phyloP scores from a whole-genome alignment of 139 green algal species.

The Tetraselmis chui region DNA sequence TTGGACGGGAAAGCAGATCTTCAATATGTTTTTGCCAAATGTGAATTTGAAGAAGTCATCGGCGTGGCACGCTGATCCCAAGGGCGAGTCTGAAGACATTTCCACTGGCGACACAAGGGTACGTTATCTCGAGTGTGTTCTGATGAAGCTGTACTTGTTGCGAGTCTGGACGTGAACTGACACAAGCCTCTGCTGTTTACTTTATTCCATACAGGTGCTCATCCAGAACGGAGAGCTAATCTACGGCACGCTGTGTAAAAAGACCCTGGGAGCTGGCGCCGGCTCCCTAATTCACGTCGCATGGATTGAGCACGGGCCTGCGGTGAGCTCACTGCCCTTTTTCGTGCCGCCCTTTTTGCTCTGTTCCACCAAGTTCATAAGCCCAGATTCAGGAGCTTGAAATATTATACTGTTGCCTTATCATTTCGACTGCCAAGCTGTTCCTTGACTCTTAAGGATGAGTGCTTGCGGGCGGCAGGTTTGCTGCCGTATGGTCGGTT shows the following conservation, averaged over 20 bases:
- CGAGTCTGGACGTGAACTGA: no score
- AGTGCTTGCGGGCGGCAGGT: no score
- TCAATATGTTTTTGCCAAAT: constrained; percentile 79
- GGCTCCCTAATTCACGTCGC: constrained; percentile 91
- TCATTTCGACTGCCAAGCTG: no score
- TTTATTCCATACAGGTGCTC: constrained; percentile 80
- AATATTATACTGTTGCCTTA: no score
- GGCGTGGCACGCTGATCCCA: background rate
- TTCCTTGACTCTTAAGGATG: no score
- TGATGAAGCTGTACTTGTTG: no score
- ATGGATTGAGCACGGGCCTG: constrained; percentile 88
- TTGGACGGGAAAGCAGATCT: constrained; percentile 95
- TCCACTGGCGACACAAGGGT: constrained; percentile 67
- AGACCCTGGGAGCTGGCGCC: constrained; percentile 72
- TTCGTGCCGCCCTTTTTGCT: no score
- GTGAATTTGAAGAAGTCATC: constrained; percentile 59
- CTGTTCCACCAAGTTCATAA: no score
- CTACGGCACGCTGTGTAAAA: constrained; percentile 93
- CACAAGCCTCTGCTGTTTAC: no score
- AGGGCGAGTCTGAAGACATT: constrained; percentile 65
- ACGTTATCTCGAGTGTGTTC: no score
- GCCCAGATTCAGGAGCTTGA: no score
- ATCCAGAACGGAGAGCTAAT: constrained; percentile 84
- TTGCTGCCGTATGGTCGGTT: constrained; percentile 33
- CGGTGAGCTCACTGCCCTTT: no score